These are phyloP conservation scores for Boletus subparvulus DNA, from an alignment of 768 basidiomycete species.

Conservation along the genomic window DNA sequence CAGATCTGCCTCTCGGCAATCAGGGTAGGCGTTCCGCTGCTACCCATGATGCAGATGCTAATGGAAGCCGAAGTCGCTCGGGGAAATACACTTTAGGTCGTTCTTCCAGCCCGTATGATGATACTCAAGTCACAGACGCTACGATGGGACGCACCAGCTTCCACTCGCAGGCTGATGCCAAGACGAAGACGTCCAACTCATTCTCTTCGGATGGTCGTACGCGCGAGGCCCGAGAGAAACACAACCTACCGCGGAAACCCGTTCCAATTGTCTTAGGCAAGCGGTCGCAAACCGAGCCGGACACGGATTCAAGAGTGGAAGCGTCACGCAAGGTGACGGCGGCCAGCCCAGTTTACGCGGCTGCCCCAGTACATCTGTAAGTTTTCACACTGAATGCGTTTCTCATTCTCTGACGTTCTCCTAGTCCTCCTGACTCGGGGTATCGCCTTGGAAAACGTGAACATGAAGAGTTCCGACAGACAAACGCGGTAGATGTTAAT, in stretches of 20 bases:
- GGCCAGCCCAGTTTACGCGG: not conserved
- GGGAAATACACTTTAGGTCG: not conserved
- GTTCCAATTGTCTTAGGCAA: not conserved
- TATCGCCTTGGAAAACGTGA: not conserved
- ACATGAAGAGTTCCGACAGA: not conserved
- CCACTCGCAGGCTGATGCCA: not conserved
- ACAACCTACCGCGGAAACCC: not conserved
- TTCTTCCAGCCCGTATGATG: not conserved
- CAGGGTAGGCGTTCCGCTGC: not conserved
- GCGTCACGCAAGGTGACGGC: not conserved
- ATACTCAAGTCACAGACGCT: not conserved
- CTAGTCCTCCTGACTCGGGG: not conserved
- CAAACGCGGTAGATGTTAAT: not conserved
- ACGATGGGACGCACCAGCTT: not conserved
- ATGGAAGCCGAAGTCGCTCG: not conserved
- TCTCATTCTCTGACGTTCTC: not conserved
- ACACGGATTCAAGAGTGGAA: not conserved
- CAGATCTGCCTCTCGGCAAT: not conserved
- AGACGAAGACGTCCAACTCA: not conserved
- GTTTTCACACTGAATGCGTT: not conserved
- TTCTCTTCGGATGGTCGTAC: not conserved
- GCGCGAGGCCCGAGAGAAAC: not conserved
- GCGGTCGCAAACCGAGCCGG: not conserved
- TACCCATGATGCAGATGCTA: not conserved
- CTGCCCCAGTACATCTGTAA: constrained; percentile 1